Evolutionary conservation across 805 yeast species (phyloP).

Genomic region (Barnettozyma sp.): DNA sequence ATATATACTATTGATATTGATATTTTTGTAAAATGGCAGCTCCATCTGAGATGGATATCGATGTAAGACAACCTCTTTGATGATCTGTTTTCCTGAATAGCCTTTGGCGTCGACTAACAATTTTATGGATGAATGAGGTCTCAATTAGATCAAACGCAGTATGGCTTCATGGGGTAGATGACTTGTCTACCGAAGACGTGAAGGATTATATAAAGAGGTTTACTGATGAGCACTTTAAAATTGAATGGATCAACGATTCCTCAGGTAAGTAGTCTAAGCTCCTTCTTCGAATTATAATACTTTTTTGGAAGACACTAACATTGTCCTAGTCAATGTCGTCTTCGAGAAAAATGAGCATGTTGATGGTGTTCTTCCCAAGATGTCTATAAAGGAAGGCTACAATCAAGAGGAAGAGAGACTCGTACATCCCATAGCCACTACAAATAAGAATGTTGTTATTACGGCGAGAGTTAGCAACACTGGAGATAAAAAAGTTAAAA

Average conservation of each 20-base stretch:
- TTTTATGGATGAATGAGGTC: constrained; percentile 9
- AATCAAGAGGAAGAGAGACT: constrained; percentile 10
- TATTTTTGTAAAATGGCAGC: constrained; percentile 3
- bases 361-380: constrained; percentile 7
- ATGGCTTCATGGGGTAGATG: constrained; percentile 23
- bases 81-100: too few relatives aligned
- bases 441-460: constrained; percentile 14
- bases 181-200: constrained; percentile 21
- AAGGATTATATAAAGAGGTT: constrained; percentile 16
- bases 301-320: constrained; percentile 9
- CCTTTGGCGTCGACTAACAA: not conserved
- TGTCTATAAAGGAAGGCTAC: constrained; percentile 10
- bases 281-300: too few relatives aligned
- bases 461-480: constrained; percentile 17
- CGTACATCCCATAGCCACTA: constrained; percentile 7
- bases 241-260: constrained; percentile 25
- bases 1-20: not conserved
- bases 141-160: constrained; percentile 19
- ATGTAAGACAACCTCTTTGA: constrained; percentile 11
- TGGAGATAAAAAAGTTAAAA: constrained; percentile 23
- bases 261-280: constrained; percentile 19
- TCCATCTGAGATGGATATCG: constrained; percentile 16
- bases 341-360: constrained; percentile 21
- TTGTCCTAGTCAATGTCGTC: constrained; percentile 17
- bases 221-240: constrained; percentile 15